Evolutionary conservation across 805 yeast species (phyloP).

Genomic region (Candida ovalis): DNA sequence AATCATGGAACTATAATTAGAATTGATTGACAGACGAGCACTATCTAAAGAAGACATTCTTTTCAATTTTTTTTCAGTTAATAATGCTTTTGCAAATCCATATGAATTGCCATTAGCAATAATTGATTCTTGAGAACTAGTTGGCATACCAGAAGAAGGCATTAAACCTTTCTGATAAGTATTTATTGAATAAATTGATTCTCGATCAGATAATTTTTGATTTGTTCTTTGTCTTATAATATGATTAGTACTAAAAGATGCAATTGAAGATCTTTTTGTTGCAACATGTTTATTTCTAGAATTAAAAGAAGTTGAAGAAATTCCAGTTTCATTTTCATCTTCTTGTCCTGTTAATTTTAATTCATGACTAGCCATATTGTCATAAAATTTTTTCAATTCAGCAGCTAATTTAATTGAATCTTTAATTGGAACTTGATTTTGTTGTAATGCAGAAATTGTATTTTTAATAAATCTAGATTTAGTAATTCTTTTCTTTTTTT

Average conservation of each 20-base stretch:
- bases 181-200: constrained; percentile 9
- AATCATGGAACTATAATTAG: constrained; percentile 8
- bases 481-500: constrained; percentile 36
- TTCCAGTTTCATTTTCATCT: background rate
- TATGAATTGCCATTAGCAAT: constrained; percentile 8
- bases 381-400: constrained; percentile 40
- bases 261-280: constrained; percentile 7
- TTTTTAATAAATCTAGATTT: constrained; percentile 44
- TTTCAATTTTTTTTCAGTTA: constrained; percentile 22
- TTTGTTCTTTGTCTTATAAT: constrained; percentile 3
- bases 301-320: background rate
- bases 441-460: constrained; percentile 44
- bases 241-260: constrained; percentile 4
- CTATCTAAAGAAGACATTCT: constrained; percentile 18
- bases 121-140: background rate
- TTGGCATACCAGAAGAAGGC: constrained; percentile 1
- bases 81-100: constrained; percentile 27
- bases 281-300: background rate
- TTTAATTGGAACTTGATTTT: constrained; percentile 21
- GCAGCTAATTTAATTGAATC: constrained; percentile 32
- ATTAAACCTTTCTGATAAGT: constrained; percentile 3
- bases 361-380: constrained; percentile 37
- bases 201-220: constrained; percentile 5
- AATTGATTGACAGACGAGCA: constrained; percentile 13
- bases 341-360: constrained; percentile 10